Evolutionary conservation across 108 stramenopile genomes (phyloP).

Genomic region (Fragilaria crotonensis): DNA sequence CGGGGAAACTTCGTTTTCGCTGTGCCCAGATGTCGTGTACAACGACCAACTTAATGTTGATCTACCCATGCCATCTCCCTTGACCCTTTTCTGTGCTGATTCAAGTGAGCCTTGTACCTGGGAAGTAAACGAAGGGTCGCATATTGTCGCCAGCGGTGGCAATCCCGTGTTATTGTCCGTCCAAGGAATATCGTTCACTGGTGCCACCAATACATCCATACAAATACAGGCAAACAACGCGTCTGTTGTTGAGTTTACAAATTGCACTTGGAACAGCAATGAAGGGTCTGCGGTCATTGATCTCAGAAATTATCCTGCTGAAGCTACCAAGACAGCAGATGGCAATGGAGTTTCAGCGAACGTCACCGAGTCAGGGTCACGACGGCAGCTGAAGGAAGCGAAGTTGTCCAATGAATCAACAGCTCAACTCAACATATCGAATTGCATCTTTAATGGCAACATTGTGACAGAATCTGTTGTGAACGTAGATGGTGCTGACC

Average conservation of each 20-base stretch:
- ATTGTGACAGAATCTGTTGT: background rate
- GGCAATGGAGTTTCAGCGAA: background rate
- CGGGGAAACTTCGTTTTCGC: background rate
- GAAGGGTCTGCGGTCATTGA: background rate
- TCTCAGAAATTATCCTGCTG: too few relatives aligned
- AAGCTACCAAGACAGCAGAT: too few relatives aligned
- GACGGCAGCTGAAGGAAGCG: background rate
- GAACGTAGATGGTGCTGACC: background rate
- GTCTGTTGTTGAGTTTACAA: background rate
- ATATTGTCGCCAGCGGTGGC: background rate
- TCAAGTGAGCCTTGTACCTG: background rate
- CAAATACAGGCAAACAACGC: background rate
- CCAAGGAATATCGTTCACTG: background rate
- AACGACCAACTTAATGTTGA: background rate
- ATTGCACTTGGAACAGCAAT: background rate
- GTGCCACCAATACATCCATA: background rate
- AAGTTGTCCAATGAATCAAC: background rate
- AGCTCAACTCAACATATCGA: background rate
- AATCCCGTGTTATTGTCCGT: background rate
- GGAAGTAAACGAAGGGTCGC: background rate
- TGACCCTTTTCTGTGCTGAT: background rate
- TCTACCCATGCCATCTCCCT: background rate
- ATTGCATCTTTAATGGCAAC: background rate
- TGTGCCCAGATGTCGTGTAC: background rate
- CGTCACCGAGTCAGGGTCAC: background rate